Base-by-base conservation (phyloP, 306 rosid genomes). In the Chamaecrista fasciculata region DNA sequence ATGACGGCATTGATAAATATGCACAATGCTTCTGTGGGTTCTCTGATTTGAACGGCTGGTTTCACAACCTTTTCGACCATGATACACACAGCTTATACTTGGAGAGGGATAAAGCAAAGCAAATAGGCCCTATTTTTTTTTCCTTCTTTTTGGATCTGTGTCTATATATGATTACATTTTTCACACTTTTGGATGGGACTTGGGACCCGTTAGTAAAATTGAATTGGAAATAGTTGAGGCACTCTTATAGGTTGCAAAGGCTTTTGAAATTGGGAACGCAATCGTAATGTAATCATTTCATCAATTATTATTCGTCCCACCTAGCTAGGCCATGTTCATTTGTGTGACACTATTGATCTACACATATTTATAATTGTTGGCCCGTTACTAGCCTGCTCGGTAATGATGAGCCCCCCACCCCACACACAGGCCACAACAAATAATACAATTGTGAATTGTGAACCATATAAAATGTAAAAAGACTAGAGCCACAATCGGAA, bases 281-380 rank as follows among this genome's bases (percentile, higher is more conserved):
- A n/a, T n/a, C n/a, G n/a, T n/a, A 62, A 37, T 31, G 58, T 20
- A 52, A 73, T 73, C 66, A 74, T 74, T 66, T 31, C 31, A 23
- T 46, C 59, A 65, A 65, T 65, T 29, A 55, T 74, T 31, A 50
- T 6, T 51, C 61, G n/a, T 61, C 69, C 76, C 8, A 16, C 52
- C 69, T 62, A 36, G 16, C 69, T 62, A 36, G 16, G 52, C 19
- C 51, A 36, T 60, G 9, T 3, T 15, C 21, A 31, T 19, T 33
- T 21, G 20, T 55, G 66, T 69, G 9, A n/a, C n/a, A n/a, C n/a
- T n/a, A n/a, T 11, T 55, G 31, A 6, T 25, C 63, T n/a, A n/a
- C n/a, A n/a, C 43, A 39, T 6, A 24, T 4, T 7, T 9, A 28
- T 46, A 44, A 52, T 39, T 34, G 37, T 39, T 40, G 46, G 46